phyloP scores from a whole-genome alignment of 2,329 filamentous ascomycete species.

The Xylaria sp. region DNA sequence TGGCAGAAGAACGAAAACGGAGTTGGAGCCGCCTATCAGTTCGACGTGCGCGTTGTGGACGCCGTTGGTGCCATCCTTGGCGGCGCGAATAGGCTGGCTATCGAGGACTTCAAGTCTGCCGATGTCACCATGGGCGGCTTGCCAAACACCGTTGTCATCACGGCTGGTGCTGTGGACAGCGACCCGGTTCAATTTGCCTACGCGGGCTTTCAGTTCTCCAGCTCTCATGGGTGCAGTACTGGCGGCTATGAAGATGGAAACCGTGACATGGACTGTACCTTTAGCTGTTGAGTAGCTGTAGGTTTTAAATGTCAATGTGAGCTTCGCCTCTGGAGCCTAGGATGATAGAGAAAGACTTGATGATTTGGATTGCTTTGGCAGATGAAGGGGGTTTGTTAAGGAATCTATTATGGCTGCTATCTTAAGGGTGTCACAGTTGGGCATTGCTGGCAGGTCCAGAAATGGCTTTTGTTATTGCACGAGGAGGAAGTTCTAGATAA shows the following conservation, averaged over 20 bases:
- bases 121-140: neutral
- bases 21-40: constrained; percentile 7
- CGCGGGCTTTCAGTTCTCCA: neutral
- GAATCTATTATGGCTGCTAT: too few species aligned
- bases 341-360: too few species aligned
- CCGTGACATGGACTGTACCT: neutral
- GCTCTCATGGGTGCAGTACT: constrained; percentile 9
- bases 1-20: constrained; percentile 18
- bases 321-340: too few species aligned
- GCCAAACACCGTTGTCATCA: neutral
- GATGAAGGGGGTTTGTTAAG: too few species aligned
- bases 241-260: constrained; percentile 1
- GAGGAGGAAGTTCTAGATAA: too few species aligned
- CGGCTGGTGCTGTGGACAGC: neutral
- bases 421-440: too few species aligned
- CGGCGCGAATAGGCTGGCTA: neutral
- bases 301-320: too few species aligned
- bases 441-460: too few species aligned
- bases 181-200: constrained; percentile 10
- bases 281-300: too few species aligned
- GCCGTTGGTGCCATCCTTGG: neutral
- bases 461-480: too few species aligned
- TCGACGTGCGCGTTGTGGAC: constrained; percentile 7
- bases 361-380: too few species aligned
- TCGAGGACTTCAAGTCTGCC: neutral